phyloP scores from a whole-genome alignment of 352 stramenopile species.

The Aphanomyces astaci region DNA sequence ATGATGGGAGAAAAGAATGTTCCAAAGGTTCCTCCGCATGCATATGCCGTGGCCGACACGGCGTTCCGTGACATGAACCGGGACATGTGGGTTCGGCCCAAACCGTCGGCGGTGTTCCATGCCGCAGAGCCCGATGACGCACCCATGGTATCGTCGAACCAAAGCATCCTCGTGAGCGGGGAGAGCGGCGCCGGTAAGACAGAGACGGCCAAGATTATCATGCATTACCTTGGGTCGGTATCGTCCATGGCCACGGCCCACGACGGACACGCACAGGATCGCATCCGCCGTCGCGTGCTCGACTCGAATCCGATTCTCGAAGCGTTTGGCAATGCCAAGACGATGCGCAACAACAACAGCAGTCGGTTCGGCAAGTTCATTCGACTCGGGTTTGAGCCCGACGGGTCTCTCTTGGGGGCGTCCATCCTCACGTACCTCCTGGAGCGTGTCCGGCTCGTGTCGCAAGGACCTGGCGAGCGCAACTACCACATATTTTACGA shows the following conservation, averaged over 20 bases:
- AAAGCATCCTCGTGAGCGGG: slow-evolving; percentile 78
- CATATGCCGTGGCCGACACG: slow-evolving; percentile 79
- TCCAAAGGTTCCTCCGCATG: slow-evolving; percentile 54
- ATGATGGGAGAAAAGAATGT: slow-evolving; percentile 33
- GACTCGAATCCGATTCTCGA: slow-evolving; percentile 87
- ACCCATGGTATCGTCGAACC: slow-evolving; percentile 34
- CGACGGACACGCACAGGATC: slow-evolving; percentile 75
- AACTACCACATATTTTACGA: slow-evolving; percentile 88
- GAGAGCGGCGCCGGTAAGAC: slow-evolving; percentile 84
- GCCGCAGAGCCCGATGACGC: background rate
- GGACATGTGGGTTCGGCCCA: slow-evolving; percentile 24
- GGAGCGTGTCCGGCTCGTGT: slow-evolving; percentile 89
- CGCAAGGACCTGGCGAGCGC: slow-evolving; percentile 68
- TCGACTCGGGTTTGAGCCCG: slow-evolving; percentile 77
- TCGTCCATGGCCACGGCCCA: slow-evolving; percentile 38
- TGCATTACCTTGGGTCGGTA: slow-evolving; percentile 87
- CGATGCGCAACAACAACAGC: slow-evolving; percentile 83
- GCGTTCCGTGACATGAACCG: slow-evolving; percentile 82
- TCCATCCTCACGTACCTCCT: slow-evolving; percentile 91
- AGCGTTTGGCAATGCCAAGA: slow-evolving; percentile 84
- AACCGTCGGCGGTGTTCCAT: background rate
- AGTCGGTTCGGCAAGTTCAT: slow-evolving; percentile 90
- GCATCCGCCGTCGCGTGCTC: slow-evolving; percentile 51
- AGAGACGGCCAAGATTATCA: slow-evolving; percentile 84
- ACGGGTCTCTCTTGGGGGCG: slow-evolving; percentile 67